Evolutionary conservation across 2,329 filamentous ascomycete species (phyloP).

Genomic region (Pestalotiopsis sp.): DNA sequence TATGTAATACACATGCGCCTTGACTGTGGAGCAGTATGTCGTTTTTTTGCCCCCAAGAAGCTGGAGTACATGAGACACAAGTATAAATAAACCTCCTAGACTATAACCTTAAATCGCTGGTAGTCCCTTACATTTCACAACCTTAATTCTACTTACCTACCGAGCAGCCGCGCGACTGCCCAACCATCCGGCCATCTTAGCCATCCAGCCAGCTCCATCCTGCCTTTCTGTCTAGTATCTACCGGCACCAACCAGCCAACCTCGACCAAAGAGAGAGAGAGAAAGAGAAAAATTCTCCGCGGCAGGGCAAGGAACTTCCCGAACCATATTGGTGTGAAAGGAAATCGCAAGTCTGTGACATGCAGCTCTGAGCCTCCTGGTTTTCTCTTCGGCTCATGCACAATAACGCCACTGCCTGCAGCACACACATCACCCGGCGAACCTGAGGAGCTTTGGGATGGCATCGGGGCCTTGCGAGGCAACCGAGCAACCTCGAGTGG

Average conservation of each 20-base stretch:
- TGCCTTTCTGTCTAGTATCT: no score
- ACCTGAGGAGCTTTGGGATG: background rate
- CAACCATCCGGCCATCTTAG: background rate
- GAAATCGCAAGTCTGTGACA: no score
- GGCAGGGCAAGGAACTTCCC: background rate
- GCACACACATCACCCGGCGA: background rate
- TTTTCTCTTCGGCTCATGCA: background rate
- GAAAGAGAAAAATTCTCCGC: background rate
- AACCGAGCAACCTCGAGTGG: background rate
- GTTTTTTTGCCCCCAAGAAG: background rate
- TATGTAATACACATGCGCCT: background rate
- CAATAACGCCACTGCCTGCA: background rate
- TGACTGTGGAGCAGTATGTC: no score
- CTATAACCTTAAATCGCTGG: background rate
- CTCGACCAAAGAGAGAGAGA: background rate
- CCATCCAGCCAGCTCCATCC: background rate
- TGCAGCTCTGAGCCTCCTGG: background rate
- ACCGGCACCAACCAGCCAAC: background rate
- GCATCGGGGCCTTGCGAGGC: no score
- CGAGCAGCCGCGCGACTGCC: background rate
- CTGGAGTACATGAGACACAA: background rate
- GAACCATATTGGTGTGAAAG: background rate
- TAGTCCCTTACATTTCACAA: background rate
- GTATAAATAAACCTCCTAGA: background rate
- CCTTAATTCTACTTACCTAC: background rate